Base-by-base conservation (phyloP, 148 eudicot species). In the Arbutus unedo region DNA sequence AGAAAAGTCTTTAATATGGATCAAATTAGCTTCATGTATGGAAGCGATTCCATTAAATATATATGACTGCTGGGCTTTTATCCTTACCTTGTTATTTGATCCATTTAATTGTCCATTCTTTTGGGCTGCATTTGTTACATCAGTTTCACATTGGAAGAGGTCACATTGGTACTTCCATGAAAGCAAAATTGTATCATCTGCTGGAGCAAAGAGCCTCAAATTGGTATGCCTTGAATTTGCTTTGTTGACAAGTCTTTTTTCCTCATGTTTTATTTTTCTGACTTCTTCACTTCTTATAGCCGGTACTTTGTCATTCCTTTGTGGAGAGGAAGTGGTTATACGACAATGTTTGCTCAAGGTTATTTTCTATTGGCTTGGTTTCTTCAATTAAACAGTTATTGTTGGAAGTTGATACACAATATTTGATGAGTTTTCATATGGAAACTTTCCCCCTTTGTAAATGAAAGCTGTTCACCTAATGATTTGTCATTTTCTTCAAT, bases 81-180 rank as follows among this genome's bases (percentile, higher is more conserved):
- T 9, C 2, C 60, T 21, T 82, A 31, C 4, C 31, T 25, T 14
- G 48, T 31, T 31, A 47, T 50, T 7, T 76, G 51, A 14, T 68
- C 45, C 51, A 49, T 74, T 18, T 8, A 18, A 76, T 53, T 10
- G 44, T 14, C 81, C 64, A 57, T 74, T 82, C 11, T 80, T 80
- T 57, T 51, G 45, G 53, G 57, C 49, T 47, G 80, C 48, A 60
- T 75, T 49, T 74, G 60, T 59, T 80, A 21, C 71, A 13, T 45
- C 92, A 93, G 98, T 93, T 76, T 89, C 98, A 95, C 84, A 81
- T 95, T 86, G 98, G 98, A 84, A 93, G 98, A 90, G 96, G 98
- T 85, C 98, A 95, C 78, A 93, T 95, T 85, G 94, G 96, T 82
- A 83, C 87, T 80, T 87, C 98, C 77, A 92, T 93, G 96, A 92